phyloP scores from a whole-genome alignment of 805 yeast species.

The Kregervanrija fluxuum region DNA sequence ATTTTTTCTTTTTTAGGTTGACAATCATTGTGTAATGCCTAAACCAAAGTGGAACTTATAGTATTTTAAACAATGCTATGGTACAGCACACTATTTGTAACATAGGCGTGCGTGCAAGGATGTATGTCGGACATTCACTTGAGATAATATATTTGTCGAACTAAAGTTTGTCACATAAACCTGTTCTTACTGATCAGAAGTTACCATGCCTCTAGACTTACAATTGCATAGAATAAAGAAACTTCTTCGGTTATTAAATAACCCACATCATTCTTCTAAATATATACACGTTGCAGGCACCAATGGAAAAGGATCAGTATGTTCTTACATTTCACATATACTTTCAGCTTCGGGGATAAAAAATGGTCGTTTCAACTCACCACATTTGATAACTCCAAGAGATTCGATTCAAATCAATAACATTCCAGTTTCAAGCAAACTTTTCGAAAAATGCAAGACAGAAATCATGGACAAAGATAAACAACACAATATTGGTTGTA shows the following conservation, averaged over 20 bases:
- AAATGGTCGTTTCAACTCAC: constrained; percentile 84
- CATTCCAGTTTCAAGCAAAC: constrained; percentile 37
- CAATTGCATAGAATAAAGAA: constrained; percentile 46
- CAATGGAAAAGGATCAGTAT: constrained; percentile 92
- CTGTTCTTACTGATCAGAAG: not conserved
- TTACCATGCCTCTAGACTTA: constrained; percentile 46
- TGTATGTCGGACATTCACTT: too few relatives aligned
- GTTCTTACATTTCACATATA: constrained; percentile 70
- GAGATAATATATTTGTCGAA: too few relatives aligned
- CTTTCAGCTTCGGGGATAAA: constrained; percentile 39
- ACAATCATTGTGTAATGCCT: too few relatives aligned
- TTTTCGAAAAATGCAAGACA: constrained; percentile 39
- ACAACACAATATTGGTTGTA: constrained; percentile 47
- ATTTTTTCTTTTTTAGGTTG: too few relatives aligned
- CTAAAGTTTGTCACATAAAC: too few relatives aligned
- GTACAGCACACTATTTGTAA: too few relatives aligned
- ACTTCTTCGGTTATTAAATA: constrained; percentile 46
- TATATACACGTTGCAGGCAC: constrained; percentile 94
- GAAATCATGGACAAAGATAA: constrained; percentile 36
- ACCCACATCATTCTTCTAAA: constrained; percentile 48
- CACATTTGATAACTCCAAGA: constrained; percentile 66
- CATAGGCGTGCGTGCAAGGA: too few relatives aligned
- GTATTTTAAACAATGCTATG: too few relatives aligned
- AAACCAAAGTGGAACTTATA: too few relatives aligned
- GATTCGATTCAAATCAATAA: constrained; percentile 72